Evolutionary conservation across 306 rosid species (phyloP).

Genomic region (Herpetospermum pedunculosum): DNA sequence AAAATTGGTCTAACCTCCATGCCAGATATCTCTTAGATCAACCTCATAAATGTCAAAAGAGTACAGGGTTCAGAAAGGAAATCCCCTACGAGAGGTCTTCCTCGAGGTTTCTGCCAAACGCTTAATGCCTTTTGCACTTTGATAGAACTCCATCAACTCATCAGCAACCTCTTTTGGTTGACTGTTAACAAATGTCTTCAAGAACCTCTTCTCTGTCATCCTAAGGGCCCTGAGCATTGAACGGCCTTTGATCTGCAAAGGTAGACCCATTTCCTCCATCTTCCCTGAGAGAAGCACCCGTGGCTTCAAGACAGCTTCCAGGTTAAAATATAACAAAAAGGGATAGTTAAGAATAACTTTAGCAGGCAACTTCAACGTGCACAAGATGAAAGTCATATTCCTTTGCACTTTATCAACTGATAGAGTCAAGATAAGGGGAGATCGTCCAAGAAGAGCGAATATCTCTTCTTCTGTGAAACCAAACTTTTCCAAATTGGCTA

Average conservation of each 20-base stretch:
- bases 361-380: conserved; percentile 61
- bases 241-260: conserved; percentile 14
- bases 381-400: conserved; percentile 67
- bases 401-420: conserved; percentile 77
- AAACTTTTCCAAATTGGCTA: conserved; percentile 41
- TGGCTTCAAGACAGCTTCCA: conserved; percentile 64
- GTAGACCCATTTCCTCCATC: conserved; percentile 43
- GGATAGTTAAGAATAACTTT: conserved; percentile 37
- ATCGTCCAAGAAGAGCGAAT: conserved; percentile 33
- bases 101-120: conserved; percentile 54
- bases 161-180: conserved; percentile 42
- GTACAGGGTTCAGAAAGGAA: conserved; percentile 43
- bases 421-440: conserved; percentile 44
- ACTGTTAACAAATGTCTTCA: conserved; percentile 25
- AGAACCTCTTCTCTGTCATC: conserved; percentile 60
- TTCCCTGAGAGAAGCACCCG: conserved; percentile 36
- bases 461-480: conserved; percentile 63
- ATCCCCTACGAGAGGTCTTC: conserved; percentile 27
- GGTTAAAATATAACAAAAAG: conserved; percentile 31
- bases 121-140: conserved; percentile 38
- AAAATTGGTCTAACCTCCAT: background rate
- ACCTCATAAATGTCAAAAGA: background rate
- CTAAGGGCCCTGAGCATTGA: conserved; percentile 31
- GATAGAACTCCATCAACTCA: conserved; percentile 50
- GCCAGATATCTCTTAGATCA: background rate